phyloP scores from a whole-genome alignment of 805 yeast genomes.

The Zygosaccharomyces kombuchaensis region DNA sequence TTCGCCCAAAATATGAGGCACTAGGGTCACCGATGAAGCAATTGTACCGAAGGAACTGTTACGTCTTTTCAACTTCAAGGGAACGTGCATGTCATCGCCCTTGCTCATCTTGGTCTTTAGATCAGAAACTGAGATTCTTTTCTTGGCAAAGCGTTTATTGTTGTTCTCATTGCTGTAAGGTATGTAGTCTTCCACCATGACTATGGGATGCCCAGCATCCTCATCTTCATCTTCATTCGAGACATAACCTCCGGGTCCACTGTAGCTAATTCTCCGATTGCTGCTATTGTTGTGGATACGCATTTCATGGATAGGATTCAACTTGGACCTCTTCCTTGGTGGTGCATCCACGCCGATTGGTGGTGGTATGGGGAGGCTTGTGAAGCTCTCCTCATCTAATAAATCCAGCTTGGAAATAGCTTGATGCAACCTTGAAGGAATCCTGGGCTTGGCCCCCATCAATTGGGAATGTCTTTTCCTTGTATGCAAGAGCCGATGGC shows the following conservation, averaged over 20 bases:
- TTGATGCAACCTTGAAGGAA: slow-evolving; percentile 23
- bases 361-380: slow-evolving; percentile 32
- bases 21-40: slow-evolving; percentile 13
- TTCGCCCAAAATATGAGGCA: slow-evolving; percentile 13
- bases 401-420: slow-evolving; percentile 31
- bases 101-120: slow-evolving; percentile 24
- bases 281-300: slow-evolving; percentile 16
- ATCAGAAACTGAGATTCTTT: slow-evolving; percentile 29
- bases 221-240: slow-evolving; percentile 9
- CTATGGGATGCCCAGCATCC: slow-evolving; percentile 22
- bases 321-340: slow-evolving; percentile 10
- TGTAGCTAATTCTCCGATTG: slow-evolving; percentile 19
- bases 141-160: slow-evolving; percentile 10
- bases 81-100: slow-evolving; percentile 21
- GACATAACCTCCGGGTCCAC: slow-evolving; percentile 2
- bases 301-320: slow-evolving; percentile 18
- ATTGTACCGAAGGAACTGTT: slow-evolving; percentile 6
- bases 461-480: slow-evolving; percentile 24
- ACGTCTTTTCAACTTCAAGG: slow-evolving; percentile 20
- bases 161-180: slow-evolving; percentile 12
- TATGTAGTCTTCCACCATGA: slow-evolving; percentile 32
- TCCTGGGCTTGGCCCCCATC: slow-evolving; percentile 31
- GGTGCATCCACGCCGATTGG: slow-evolving; percentile 16
- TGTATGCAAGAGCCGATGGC: slow-evolving; percentile 13
- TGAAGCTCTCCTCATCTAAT: slow-evolving; percentile 28